phyloP scores from a whole-genome alignment of 1,284 basidiomycete species.

The Moesziomyces globuligerus region DNA sequence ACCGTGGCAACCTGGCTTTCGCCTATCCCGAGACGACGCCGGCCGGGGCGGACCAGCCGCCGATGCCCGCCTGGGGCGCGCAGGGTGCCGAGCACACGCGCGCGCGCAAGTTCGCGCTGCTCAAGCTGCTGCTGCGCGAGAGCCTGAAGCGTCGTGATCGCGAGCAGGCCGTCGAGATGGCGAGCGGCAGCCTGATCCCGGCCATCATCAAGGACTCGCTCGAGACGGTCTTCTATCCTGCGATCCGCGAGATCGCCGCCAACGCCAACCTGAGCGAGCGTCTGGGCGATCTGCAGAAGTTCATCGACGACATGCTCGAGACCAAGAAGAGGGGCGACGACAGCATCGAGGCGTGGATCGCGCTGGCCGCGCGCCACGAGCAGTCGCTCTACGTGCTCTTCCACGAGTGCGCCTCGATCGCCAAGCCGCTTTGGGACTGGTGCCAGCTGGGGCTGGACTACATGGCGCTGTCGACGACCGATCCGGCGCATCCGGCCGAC shows the following conservation, averaged over 20 bases:
- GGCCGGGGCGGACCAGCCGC: conserved; percentile 31
- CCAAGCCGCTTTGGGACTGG: conserved; percentile 60
- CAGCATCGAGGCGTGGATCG: conserved; percentile 60
- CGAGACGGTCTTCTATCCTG: conserved; percentile 59
- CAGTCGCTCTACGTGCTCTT: conserved; percentile 61
- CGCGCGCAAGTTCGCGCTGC: conserved; percentile 62
- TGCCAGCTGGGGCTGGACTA: conserved; percentile 60
- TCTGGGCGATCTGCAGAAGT: conserved; percentile 62
- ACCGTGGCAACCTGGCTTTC: conserved; percentile 47
- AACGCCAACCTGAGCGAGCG: conserved; percentile 56
- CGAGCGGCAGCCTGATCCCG: conserved; percentile 56
- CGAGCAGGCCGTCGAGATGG: conserved; percentile 57
- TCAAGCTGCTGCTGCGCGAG: conserved; percentile 63
- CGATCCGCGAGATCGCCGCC: conserved; percentile 51
- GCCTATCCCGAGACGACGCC: conserved; percentile 61
- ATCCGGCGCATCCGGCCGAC: conserved; percentile 61
- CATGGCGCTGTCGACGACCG: conserved; percentile 63
- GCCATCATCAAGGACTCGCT: conserved; percentile 63
- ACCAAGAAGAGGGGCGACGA: conserved; percentile 50
- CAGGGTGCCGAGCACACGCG: conserved; percentile 42
- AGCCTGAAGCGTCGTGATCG: conserved; percentile 61
- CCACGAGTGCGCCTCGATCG: conserved; percentile 62
- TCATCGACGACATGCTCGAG: conserved; percentile 62
- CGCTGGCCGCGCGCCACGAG: conserved; percentile 61
- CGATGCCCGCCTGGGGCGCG: conserved; percentile 52